Conservation (phyloP, 768 basidiomycete genomes). For the Cubamyces sp. region DNA sequence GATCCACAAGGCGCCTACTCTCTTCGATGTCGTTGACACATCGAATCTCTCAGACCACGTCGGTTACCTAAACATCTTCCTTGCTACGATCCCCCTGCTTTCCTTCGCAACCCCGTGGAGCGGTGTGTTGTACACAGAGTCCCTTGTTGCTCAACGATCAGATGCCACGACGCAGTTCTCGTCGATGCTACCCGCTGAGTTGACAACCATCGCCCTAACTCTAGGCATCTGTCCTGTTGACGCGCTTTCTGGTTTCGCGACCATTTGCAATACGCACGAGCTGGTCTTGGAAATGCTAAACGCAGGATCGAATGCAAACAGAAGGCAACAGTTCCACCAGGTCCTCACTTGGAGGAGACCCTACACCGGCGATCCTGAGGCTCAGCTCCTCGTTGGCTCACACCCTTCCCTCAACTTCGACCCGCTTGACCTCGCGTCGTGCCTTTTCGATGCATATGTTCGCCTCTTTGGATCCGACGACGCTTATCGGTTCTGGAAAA, state of each 20-base stretch:
- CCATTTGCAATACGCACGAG: constrained; percentile 44
- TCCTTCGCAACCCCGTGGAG: constrained; percentile 20
- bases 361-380: constrained; percentile 13
- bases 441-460: background rate
- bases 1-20: constrained; percentile 33
- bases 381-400: constrained; percentile 1
- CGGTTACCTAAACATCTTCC: constrained; percentile 35
- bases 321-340: constrained; percentile 37
- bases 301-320: background rate
- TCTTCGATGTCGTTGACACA: constrained; percentile 51
- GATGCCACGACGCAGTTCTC: constrained; percentile 36
- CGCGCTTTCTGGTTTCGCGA: constrained; percentile 42
- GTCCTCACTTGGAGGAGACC: constrained; percentile 40
- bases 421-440: background rate
- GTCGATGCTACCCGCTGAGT: constrained; percentile 38
- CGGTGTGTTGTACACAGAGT: constrained; percentile 46
- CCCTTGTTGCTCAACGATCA: constrained; percentile 37
- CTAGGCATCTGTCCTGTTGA: constrained; percentile 45
- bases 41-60: constrained; percentile 54
- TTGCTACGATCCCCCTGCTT: constrained; percentile 41
- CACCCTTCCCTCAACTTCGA: background rate
- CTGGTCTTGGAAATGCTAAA: constrained; percentile 17
- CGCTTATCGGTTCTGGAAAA: background rate
- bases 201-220: constrained; percentile 43
- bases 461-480: background rate